Evolutionary conservation across 768 basidiomycete genomes (phyloP), one percentile per base, ranked within the genome.

Genomic region (Leccinum uliginosum): DNA sequence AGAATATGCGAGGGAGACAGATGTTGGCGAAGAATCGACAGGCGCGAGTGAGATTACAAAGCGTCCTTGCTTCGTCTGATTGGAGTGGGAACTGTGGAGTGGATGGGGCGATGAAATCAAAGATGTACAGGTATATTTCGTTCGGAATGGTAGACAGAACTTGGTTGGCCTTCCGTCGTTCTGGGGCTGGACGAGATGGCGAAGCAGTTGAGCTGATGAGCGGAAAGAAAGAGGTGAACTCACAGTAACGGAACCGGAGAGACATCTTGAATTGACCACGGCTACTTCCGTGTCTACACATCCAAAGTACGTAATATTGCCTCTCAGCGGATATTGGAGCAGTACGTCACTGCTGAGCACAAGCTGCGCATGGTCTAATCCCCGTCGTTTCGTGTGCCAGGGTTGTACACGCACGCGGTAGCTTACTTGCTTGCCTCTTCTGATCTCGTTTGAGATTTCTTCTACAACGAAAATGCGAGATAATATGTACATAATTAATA

Each of bases 311-410:
- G n/a, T n/a, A n/a, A n/a, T n/a, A n/a, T n/a, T n/a, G n/a, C n/a
- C n/a, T n/a, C n/a, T n/a, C n/a, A n/a, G 63, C 71, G 80, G 3
- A 90, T 94, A 50, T 62, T 95, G 56, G 92, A 87, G 62, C 80
- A 78, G 19, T 78, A 86, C 15, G 85, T 93, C 0, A 91, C 92
- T 0, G 77, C 73, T 45, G 82, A 87, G 44, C 84, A 90, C 67
- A 82, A 75, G 63, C 90, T 87, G 24, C 34, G 34, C 34, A 35
- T 35, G 34, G 7, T 35, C 34, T 35, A 15, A 35, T 35, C 29
- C 29, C 26, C 26, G 29, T 29, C 29, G 29, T 27, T 14, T 34
- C 10, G 29, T 29, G 10, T 10, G 29, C 12, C 30, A 30, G 30
- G 30, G 30, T 30, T 30, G 14, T 34, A 34, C 32, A 34, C 14